A percentile compares a stretch with the other conserved stretches of the same genome.
Conservation (phyloP, 2,329 filamentous ascomycete genomes). For the Fusarium aywerte region DNA sequence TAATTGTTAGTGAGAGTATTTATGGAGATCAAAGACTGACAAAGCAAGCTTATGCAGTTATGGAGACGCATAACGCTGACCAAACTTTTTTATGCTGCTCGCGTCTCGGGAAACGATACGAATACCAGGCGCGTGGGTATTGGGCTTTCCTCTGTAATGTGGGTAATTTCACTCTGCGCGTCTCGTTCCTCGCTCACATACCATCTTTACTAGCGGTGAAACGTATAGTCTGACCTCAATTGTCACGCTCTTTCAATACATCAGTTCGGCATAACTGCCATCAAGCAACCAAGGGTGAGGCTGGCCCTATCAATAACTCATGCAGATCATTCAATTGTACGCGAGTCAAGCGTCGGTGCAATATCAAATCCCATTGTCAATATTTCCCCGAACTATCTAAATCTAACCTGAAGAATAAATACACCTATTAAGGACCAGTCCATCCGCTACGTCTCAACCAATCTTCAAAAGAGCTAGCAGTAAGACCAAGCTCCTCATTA, state of each 20-base stretch:
- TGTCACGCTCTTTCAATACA: too few species aligned
- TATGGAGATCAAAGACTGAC: conserved; percentile 5
- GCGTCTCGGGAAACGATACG: conserved; percentile 16
- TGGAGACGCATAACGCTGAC: conserved; percentile 11
- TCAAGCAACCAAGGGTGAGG: too few species aligned
- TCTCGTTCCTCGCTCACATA: fast-evolving
- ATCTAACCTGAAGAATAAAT: too few species aligned
- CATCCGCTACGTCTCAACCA: neutral
- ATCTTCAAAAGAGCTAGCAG: neutral
- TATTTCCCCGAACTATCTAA: too few species aligned
- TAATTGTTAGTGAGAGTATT: neutral
- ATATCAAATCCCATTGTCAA: too few species aligned
- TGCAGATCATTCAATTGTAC: too few species aligned
- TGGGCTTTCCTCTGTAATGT: neutral
- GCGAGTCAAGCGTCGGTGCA: too few species aligned
- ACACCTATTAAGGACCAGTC: neutral
- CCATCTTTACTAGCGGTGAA: neutral
- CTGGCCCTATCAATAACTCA: too few species aligned
- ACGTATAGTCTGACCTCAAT: too few species aligned
- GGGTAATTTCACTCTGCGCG: neutral
- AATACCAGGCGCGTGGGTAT: neutral
- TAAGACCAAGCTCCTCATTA: neutral
- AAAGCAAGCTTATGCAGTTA: conserved; percentile 19
- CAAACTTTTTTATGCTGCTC: neutral
- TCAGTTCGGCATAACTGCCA: too few species aligned